Conservation (phyloP, 2,329 filamentous ascomycete genomes). For the Boeremia lycopersici region DNA sequence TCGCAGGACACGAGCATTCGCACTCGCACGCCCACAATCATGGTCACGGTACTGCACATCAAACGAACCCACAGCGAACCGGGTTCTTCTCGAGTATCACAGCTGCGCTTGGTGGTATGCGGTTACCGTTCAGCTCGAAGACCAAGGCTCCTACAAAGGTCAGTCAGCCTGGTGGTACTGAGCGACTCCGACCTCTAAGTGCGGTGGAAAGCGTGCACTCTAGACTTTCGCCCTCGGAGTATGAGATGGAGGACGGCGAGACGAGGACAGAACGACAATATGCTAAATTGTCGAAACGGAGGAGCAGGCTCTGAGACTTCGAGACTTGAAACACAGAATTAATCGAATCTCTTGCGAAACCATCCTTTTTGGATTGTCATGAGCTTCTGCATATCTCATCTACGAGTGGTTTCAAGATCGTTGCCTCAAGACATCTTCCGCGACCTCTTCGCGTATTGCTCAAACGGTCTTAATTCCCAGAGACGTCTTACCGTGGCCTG, state of each 20-base stretch:
- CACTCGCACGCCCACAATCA: slow-evolving; percentile 12
- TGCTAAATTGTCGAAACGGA: slow-evolving; percentile 45
- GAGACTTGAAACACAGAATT: neutral
- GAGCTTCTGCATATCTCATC: neutral
- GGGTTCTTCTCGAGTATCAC: slow-evolving; percentile 3
- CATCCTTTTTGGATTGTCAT: neutral
- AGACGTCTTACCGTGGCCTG: too few relatives aligned
- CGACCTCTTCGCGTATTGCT: too few relatives aligned
- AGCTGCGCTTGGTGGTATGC: slow-evolving; percentile 9
- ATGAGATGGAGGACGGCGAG: slow-evolving; percentile 43
- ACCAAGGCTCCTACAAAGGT: neutral
- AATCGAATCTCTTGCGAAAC: neutral
- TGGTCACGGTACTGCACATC: neutral
- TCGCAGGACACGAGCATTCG: slow-evolving; percentile 12
- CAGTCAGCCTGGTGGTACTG: slow-evolving; percentile 16
- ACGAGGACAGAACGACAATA: slow-evolving; percentile 43
- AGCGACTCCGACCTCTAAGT: slow-evolving; percentile 29
- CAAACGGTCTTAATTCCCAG: too few relatives aligned
- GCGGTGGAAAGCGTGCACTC: slow-evolving; percentile 21
- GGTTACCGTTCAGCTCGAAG: neutral
- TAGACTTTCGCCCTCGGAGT: slow-evolving; percentile 19
- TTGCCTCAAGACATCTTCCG: too few relatives aligned
- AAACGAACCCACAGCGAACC: neutral
- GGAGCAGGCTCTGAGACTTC: slow-evolving; percentile 43
- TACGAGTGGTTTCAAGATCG: too few relatives aligned